Evolutionary conservation across 257 asterid genomes (phyloP), one percentile per base, ranked within the genome.

Genomic region (Galeopsis tetrahit): DNA sequence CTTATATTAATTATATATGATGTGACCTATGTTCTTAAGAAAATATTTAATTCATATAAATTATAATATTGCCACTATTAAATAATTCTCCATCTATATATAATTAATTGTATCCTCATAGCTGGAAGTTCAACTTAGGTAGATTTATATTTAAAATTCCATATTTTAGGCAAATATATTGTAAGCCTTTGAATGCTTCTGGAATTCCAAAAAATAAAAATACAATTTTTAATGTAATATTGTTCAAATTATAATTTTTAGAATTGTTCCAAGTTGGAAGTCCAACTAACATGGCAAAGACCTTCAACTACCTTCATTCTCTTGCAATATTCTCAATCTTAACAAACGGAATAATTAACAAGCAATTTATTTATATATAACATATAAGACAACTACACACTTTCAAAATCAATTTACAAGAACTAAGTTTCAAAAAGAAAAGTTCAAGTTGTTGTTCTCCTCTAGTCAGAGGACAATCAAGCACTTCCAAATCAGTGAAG

Each of bases 271-370:
- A 69, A 77, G 69, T 75, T 79, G 81, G 80, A 69, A 69, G 63
- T 76, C 88, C 84, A 82, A 78, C 74, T 31, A 46, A 61, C 69
- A 48, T 13, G 56, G 71, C 82, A 74, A 52, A 69, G 53, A 66
- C 81, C 60, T 49, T 33, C 74, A 71, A 80, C 72, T 73, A 77
- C 66, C 77, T 15, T 46, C 68, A 52, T 36, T 49, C 62, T 44
- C 73, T 34, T 8, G 49, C 52, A 62, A 53, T 62, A 68, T 73
- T 70, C 78, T 66, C 79, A 78, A 78, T 78, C 74, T 55, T 67
- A 78, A 60, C 66, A 72, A 49, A 73, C 7, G 28, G 28, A 21
- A 21, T 21, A 21, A 21, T n/a, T 5, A 28, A 62, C 65, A 73
- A 69, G 5, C 76, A 66, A 68, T 52, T 44, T 57, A 42, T 15